phyloP scores from a whole-genome alignment of 495 filamentous ascomycete genomes.

The Talaromyces borbonicus region DNA sequence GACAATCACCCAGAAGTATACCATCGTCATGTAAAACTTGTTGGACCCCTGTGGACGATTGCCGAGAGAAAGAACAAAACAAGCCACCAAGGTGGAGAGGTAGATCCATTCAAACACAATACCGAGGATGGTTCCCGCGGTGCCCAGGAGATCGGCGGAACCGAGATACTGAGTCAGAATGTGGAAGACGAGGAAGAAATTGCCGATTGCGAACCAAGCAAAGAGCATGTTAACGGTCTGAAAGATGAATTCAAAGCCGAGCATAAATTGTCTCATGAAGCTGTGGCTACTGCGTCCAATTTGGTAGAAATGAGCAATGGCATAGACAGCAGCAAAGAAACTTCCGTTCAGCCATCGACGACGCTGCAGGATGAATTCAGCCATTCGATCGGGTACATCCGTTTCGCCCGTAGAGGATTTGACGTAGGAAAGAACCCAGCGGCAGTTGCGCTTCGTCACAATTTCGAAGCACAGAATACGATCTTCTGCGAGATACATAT shows the following conservation, averaged over 20 bases:
- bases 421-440: constrained; percentile 96
- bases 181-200: constrained; percentile 98
- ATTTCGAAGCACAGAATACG: constrained; percentile 99
- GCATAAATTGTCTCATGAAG: constrained; percentile 75
- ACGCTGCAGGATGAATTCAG: constrained; percentile 92
- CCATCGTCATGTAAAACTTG: constrained; percentile 91
- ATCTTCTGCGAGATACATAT: constrained; percentile 99
- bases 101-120: constrained; percentile 97
- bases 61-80: constrained; percentile 90
- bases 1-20: constrained; percentile 91
- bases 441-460: constrained; percentile 90
- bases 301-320: constrained; percentile 86
- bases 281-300: constrained; percentile 89
- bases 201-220: constrained; percentile 98
- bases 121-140: constrained; percentile 65
- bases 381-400: constrained; percentile 91
- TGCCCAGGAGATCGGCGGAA: constrained; percentile 54
- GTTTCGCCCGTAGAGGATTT: constrained; percentile 95
- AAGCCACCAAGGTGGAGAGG: constrained; percentile 80
- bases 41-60: constrained; percentile 94
- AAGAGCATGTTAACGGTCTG: constrained; percentile 96
- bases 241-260: constrained; percentile 87
- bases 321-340: constrained; percentile 97
- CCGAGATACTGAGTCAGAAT: constrained; percentile 86
- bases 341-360: constrained; percentile 96